phyloP scores from a whole-genome alignment of 805 yeast genomes.

The Lipomyces sp. region DNA sequence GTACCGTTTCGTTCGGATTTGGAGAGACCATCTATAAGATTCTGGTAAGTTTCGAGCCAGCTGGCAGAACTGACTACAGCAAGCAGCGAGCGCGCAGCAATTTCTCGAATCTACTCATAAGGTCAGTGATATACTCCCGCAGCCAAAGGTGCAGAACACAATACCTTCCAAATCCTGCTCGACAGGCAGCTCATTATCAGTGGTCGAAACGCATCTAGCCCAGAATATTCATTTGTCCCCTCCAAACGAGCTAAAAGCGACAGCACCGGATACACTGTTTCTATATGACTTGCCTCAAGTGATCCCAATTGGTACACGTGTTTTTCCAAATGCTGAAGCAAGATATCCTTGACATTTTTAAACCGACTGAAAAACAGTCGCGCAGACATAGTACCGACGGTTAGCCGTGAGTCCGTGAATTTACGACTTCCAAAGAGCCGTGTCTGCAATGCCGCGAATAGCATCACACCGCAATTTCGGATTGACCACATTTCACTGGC shows the following conservation, averaged over 20 bases:
- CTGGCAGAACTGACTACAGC: slow-evolving; percentile 51
- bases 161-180: slow-evolving; percentile 67
- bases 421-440: slow-evolving; percentile 72
- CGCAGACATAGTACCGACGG: slow-evolving; percentile 53
- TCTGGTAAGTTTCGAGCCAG: slow-evolving; percentile 43
- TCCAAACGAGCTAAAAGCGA: slow-evolving; percentile 73
- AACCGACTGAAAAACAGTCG: slow-evolving; percentile 73
- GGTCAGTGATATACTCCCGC: neutral
- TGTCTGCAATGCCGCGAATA: slow-evolving; percentile 82
- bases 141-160: neutral
- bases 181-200: slow-evolving; percentile 56
- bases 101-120: slow-evolving; percentile 61
- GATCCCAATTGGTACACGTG: slow-evolving; percentile 37
- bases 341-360: slow-evolving; percentile 55
- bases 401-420: slow-evolving; percentile 40
- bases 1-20: slow-evolving; percentile 50
- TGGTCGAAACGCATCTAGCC: slow-evolving; percentile 57
- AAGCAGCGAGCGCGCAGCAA: slow-evolving; percentile 75
- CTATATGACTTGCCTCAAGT: slow-evolving; percentile 49
- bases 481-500: slow-evolving; percentile 78
- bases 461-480: slow-evolving; percentile 91
- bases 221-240: slow-evolving; percentile 60
- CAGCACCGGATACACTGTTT: slow-evolving; percentile 74
- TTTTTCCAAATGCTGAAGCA: slow-evolving; percentile 48
- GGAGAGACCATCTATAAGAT: slow-evolving; percentile 41